Base-by-base conservation (phyloP, 495 filamentous ascomycete species). In the Daldinia vernicosa region DNA sequence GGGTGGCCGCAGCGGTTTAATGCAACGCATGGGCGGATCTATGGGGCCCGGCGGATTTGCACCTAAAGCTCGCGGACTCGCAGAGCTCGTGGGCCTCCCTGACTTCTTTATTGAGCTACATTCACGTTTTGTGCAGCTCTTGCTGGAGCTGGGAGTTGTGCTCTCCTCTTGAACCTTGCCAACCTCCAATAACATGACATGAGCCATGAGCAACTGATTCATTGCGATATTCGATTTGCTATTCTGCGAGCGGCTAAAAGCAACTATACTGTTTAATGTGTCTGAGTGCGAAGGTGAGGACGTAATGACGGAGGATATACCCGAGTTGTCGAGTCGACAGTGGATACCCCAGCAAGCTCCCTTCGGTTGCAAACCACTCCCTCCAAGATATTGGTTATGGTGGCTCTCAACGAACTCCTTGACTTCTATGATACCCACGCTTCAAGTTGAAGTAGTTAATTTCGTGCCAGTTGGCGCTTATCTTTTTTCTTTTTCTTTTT, bases 81-180 rank as follows among this genome's bases (percentile, higher is more conserved):
- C 91, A 0, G 94, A 98, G 79, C 87, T 98, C 55, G 90, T 94
- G 15, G 94, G 94, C 30, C 85, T 92, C 62, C 91, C 92, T 27
- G 90, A 93, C 76, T 91, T 98, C 71, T 98, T 98, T 76, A 89
- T 97, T 32, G 89, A 96, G 78, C 79, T 97, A 40, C 94, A 98
- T 80, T 86, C 88, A 26, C 80, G 87, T 37, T 97, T 98, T 77
- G 91, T 94, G 15, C 85, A 86, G 54, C 79, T 96, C 39, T 76
- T 95, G 61, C 84, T 91, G 47, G 88, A 91, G 71, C 77, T 95
- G 39, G 88, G 89, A 0, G 81, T 84, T 40, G 76, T 81, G 28
- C 68, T 84, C 8, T 81, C 80, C 11, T 78, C 80, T 11, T 84
- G 63, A 81, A 15, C 35, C 12, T 39, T 6, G 26, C 26, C 52